Conservation (phyloP, 345 rosid species). For the Citrus australasica region DNA sequence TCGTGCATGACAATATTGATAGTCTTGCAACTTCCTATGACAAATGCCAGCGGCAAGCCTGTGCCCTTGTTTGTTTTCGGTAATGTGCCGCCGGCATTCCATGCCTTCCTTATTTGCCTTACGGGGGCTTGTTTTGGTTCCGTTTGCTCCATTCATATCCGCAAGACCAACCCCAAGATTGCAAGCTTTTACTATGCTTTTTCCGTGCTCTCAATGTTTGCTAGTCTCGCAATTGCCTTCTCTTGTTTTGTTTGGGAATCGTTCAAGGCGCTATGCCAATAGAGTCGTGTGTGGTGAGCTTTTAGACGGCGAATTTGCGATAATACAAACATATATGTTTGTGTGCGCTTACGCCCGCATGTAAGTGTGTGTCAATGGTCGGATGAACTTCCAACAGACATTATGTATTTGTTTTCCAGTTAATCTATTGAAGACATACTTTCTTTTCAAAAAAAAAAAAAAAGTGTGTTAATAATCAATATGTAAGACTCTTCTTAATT, state of each 20-base stretch:
- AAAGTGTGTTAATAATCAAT: not conserved
- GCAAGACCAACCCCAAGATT: not conserved
- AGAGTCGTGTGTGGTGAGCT: too few relatives aligned
- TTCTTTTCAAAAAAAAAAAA: too few relatives aligned
- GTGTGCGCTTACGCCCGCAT: not conserved
- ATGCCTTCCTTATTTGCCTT: not conserved
- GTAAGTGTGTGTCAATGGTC: not conserved
- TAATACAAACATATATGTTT: not conserved
- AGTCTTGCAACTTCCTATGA: not conserved
- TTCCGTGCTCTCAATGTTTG: not conserved
- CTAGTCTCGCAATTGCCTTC: not conserved
- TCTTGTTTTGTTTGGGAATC: not conserved
- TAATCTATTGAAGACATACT: too few relatives aligned
- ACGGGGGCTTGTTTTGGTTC: not conserved
- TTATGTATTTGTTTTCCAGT: too few relatives aligned
- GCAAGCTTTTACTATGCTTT: not conserved
- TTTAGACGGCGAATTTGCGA: not conserved
- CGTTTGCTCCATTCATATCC: slow-evolving; percentile 2
- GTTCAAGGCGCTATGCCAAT: not conserved
- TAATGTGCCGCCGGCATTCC: not conserved
- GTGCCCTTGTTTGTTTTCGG: not conserved
- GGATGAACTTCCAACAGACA: too few relatives aligned
- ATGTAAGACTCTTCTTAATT: not conserved
- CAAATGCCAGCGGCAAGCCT: not conserved
- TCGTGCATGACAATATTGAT: not conserved